These are phyloP conservation scores for Oryza glaberrima DNA, from an alignment of 176 grass and related monocot species.

Conservation along the genomic window DNA sequence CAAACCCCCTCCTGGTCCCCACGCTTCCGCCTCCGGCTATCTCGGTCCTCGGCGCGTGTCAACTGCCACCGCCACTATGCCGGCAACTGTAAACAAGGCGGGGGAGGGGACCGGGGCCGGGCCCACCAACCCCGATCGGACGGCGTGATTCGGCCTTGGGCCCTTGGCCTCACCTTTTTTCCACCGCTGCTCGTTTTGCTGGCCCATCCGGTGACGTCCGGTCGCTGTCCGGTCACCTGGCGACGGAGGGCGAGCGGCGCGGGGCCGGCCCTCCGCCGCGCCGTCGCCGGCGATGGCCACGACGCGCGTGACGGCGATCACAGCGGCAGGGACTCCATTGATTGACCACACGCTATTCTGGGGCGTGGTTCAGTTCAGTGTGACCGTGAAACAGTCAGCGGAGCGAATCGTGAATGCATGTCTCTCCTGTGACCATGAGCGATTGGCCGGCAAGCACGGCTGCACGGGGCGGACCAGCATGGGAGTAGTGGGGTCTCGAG, in stretches of 20 bases:
- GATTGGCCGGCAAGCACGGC: neutral
- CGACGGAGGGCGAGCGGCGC: neutral
- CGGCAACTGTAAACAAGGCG: neutral
- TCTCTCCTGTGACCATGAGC: neutral
- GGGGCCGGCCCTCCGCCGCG: neutral
- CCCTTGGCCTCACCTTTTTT: neutral
- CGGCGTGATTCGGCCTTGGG: neutral
- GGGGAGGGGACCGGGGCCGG: fast-evolving
- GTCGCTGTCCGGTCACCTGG: slow-evolving; percentile 14
- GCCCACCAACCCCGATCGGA: neutral
- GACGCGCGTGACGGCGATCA: neutral
- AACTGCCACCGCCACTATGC: neutral
- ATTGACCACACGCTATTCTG: neutral
- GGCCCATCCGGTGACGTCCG: neutral
- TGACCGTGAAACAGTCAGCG: neutral
- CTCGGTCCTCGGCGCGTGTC: neutral
- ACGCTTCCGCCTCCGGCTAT: neutral
- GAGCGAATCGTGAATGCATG: neutral
- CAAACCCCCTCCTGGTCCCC: neutral
- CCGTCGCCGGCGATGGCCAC: neutral
- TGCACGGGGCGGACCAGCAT: no score
- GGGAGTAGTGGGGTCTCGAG: no score
- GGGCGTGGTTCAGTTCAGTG: neutral
- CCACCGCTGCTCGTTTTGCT: neutral
- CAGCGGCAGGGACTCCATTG: neutral